phyloP scores from a whole-genome alignment of 2,329 filamentous ascomycete species.

The Neonectria punicea region DNA sequence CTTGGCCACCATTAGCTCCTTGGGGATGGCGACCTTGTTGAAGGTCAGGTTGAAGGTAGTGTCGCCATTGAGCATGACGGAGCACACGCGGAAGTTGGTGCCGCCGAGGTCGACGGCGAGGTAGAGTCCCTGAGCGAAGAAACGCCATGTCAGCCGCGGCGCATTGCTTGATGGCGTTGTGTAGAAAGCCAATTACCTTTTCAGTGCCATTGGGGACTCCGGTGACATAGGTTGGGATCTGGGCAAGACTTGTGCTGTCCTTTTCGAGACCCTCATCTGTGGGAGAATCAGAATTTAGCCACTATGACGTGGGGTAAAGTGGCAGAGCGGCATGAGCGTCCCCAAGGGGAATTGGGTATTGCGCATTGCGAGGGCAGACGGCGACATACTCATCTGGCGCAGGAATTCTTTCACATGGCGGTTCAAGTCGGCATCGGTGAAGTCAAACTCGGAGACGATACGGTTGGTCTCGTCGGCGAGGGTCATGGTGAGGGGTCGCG shows the following conservation, averaged over 20 bases:
- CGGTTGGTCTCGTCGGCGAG: slow-evolving; percentile 78
- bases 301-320: slow-evolving; percentile 11
- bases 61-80: slow-evolving; percentile 91
- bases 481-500: slow-evolving; percentile 68
- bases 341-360: slow-evolving; percentile 1
- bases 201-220: slow-evolving; percentile 96
- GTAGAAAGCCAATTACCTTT: slow-evolving; percentile 69
- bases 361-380: slow-evolving; percentile 3
- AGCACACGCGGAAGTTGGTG: slow-evolving; percentile 98
- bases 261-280: slow-evolving; percentile 83
- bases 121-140: slow-evolving; percentile 79
- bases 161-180: not conserved
- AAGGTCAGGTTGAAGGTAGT: slow-evolving; percentile 94
- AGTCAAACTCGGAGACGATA: slow-evolving; percentile 88
- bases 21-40: slow-evolving; percentile 91
- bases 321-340: slow-evolving; percentile 14
- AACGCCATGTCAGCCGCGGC: slow-evolving; percentile 18
- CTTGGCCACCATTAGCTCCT: slow-evolving; percentile 88
- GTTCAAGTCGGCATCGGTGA: slow-evolving; percentile 80
- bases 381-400: slow-evolving; percentile 75
- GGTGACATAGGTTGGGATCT: slow-evolving; percentile 98
- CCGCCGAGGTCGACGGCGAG: slow-evolving; percentile 97
- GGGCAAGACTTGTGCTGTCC: slow-evolving; percentile 84
- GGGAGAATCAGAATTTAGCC: slow-evolving; percentile 24
- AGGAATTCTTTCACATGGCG: slow-evolving; percentile 87